Evolutionary conservation across 257 asterid species (phyloP), one percentile per base, ranked within the genome.

Genomic region (Solanum microdontum): DNA sequence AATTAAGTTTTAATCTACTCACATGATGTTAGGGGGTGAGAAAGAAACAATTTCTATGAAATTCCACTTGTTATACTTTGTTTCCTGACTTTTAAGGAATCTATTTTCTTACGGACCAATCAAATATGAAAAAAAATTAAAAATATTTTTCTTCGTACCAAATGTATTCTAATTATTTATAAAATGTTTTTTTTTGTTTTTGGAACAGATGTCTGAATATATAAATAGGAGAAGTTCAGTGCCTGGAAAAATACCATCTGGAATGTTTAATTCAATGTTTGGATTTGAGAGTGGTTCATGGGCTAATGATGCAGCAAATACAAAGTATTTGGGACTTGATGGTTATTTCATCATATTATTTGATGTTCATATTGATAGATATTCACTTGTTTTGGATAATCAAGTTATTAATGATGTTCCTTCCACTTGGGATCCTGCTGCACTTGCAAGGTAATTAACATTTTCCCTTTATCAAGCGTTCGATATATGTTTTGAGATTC

Each of bases 391-490:
- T 89, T 94, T 97, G 40, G 89, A 87, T 17, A 94, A 94, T 90
- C 90, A 94, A 69, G 98, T 95, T 2, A 90, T 92, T 33, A 90
- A 92, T 24, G 96, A 85, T 2, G 98, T 97, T 88, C 99, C 99
- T 84, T 90, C 98, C 13, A 93, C 92, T 13, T 97, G 99, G 99
- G 99, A 97, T 88, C 98, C 99, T 30, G 87, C 92, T 24, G 96
- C 96, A 87, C 94, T 97, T n/a, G 98, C 99, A 36, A 94, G 98
- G 99, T 96, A 89, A 68, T 7, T 64, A 3, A 55, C 2, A 7
- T 7, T 19, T 2, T 58, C 43, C 6, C 11, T 5, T 75, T 11
- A 15, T 7, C 4, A 2, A 3, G 79, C 3, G 0, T 68, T 68
- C 1, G 4, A 32, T 70, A 32, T 32, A 2, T 7, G 7, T 0